Conservation (phyloP, 2,329 filamentous ascomycete species). For the Albophoma yamanashiensis region DNA sequence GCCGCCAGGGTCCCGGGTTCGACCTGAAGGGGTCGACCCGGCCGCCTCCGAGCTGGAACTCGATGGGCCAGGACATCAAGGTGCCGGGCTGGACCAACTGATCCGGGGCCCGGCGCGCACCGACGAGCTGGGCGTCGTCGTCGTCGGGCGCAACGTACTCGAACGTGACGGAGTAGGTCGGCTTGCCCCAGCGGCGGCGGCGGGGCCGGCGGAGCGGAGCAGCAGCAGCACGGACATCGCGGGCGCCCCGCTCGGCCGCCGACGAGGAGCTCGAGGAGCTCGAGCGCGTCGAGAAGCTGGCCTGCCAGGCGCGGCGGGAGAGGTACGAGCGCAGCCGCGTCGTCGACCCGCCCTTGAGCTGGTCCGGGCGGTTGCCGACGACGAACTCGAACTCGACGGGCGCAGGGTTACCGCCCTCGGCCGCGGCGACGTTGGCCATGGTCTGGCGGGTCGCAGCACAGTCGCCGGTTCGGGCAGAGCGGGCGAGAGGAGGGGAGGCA, state of each 20-base stretch:
- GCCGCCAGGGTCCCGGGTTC: slow-evolving; percentile 10
- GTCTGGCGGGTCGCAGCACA: too few relatives aligned
- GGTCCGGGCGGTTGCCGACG: slow-evolving; percentile 10
- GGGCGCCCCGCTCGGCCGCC: neutral
- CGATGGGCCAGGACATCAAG: slow-evolving; percentile 1
- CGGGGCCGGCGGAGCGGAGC: neutral
- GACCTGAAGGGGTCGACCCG: slow-evolving; percentile 15
- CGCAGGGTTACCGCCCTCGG: neutral
- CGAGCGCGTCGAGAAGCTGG: slow-evolving; percentile 1
- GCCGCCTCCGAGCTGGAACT: slow-evolving; percentile 12
- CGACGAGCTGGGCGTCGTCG: too few relatives aligned
- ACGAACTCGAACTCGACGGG: slow-evolving; percentile 9
- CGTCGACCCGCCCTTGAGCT: slow-evolving; percentile 11
- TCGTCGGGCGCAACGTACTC: neutral
- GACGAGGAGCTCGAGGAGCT: neutral
- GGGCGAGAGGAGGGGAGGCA: neutral
- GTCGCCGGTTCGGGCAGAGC: too few relatives aligned
- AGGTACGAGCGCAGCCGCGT: slow-evolving; percentile 10
- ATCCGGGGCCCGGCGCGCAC: neutral
- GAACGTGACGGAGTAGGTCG: neutral
- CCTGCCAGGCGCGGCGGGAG: slow-evolving; percentile 10
- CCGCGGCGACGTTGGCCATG: neutral
- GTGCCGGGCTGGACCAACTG: neutral
- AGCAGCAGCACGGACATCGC: neutral
- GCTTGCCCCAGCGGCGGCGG: neutral